These are phyloP conservation scores for Sphaerostilbella broomeana DNA, from an alignment of 2,329 filamentous ascomycete species.

Conservation along the genomic window DNA sequence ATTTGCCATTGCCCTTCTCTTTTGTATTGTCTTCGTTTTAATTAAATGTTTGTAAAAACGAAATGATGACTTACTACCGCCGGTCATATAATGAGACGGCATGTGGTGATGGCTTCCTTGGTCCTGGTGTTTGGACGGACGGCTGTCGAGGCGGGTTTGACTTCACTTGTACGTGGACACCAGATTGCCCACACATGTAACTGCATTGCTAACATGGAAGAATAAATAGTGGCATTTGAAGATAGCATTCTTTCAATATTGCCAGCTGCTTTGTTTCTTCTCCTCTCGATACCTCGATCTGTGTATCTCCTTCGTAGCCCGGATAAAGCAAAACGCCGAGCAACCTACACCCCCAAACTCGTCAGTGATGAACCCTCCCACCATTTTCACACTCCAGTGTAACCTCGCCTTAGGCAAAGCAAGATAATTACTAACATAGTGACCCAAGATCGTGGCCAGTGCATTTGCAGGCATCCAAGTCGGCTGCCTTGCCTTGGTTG, in stretches of 20 bases:
- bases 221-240: slow-evolving; percentile 24
- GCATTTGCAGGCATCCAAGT: slow-evolving; percentile 22
- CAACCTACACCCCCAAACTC: slow-evolving; percentile 24
- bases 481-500: slow-evolving; percentile 21
- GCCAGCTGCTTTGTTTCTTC: slow-evolving; percentile 22
- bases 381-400: neutral
- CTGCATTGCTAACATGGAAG: too few relatives aligned
- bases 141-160: slow-evolving; percentile 28
- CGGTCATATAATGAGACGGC: slow-evolving; percentile 11
- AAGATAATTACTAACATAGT: neutral
- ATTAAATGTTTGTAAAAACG: too few relatives aligned
- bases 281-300: slow-evolving; percentile 18
- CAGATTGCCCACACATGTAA: too few relatives aligned
- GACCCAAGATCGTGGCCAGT: slow-evolving; percentile 18
- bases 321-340: slow-evolving; percentile 20
- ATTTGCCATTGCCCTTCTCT: too few relatives aligned
- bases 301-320: slow-evolving; percentile 19
- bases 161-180: slow-evolving; percentile 26
- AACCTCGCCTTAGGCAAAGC: too few relatives aligned
- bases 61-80: slow-evolving; percentile 5
- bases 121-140: slow-evolving; percentile 22
- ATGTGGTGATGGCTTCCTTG: slow-evolving; percentile 25
- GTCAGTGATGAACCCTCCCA: slow-evolving; percentile 10
- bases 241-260: slow-evolving; percentile 23
- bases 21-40: too few relatives aligned